Conservation (phyloP, 371 early-diverging fungal genomes). For the Mortierella sp. region DNA sequence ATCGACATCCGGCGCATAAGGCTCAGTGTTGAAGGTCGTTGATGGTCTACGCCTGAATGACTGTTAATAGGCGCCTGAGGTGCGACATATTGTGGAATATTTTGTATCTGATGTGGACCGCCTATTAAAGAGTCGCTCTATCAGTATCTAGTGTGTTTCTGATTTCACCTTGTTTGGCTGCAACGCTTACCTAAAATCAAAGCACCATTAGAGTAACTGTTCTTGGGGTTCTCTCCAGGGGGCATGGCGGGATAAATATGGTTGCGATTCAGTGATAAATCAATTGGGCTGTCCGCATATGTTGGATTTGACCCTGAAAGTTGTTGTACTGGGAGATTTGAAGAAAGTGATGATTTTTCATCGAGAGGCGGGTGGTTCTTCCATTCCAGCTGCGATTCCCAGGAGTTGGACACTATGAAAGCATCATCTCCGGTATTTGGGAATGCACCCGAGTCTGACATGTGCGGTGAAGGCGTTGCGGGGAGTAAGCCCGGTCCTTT, state of each 20-base stretch:
- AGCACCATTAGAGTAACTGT: background rate
- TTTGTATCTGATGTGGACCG: background rate
- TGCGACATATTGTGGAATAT: background rate
- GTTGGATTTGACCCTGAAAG: background rate
- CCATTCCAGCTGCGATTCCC: background rate
- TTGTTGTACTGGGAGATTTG: background rate
- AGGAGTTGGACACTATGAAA: background rate
- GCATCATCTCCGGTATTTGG: background rate
- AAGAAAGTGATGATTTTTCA: background rate
- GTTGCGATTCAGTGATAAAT: background rate
- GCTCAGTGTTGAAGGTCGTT: constrained; percentile 18
- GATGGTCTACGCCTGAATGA: background rate
- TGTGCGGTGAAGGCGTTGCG: background rate
- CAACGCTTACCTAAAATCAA: background rate
- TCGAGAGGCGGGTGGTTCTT: background rate
- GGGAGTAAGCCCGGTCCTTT: background rate
- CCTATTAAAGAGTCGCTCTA: background rate
- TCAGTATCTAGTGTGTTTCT: background rate
- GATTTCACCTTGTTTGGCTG: background rate
- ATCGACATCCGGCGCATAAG: constrained; percentile 52
- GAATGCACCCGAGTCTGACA: background rate
- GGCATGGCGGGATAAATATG: background rate
- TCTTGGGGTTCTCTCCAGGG: background rate
- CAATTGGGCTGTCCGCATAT: background rate
- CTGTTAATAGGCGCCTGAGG: background rate